Percentiles rank a stretch among this genome's conserved stretches.
Conservation (phyloP, 352 stramenopile species). For the Globisporangium perplexum region DNA sequence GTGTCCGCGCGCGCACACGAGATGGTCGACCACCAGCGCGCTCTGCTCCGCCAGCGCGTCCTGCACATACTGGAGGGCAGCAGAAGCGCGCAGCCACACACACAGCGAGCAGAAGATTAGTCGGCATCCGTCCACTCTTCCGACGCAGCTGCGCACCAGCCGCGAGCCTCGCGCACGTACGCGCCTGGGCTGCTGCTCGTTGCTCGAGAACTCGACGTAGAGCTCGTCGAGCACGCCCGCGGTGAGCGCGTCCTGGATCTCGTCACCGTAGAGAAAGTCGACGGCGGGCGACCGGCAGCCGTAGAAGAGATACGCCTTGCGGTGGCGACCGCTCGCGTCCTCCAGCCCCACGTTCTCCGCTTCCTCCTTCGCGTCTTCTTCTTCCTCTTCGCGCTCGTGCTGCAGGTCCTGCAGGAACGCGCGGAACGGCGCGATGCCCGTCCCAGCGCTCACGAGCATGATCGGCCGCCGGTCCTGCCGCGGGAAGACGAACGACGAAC, state of each 20-base stretch:
- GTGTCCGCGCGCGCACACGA: slow-evolving; percentile 50
- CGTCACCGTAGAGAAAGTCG: slow-evolving; percentile 70
- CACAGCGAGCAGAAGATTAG: neutral
- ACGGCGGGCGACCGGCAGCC: slow-evolving; percentile 51
- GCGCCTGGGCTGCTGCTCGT: slow-evolving; percentile 26
- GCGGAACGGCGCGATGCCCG: slow-evolving; percentile 78
- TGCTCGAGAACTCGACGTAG: slow-evolving; percentile 58
- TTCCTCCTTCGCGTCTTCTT: too few relatives aligned
- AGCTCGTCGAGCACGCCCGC: slow-evolving; percentile 42
- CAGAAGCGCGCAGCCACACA: slow-evolving; percentile 3
- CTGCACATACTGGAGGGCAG: slow-evolving; percentile 56
- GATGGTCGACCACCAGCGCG: slow-evolving; percentile 46
- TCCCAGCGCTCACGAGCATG: slow-evolving; percentile 74
- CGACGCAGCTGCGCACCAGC: too few relatives aligned
- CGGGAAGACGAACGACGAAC: slow-evolving; percentile 75
- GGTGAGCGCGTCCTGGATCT: slow-evolving; percentile 38
- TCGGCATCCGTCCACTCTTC: neutral
- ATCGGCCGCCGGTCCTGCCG: slow-evolving; percentile 49
- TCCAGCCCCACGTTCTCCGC: too few relatives aligned
- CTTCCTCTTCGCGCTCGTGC: slow-evolving; percentile 33
- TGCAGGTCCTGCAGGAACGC: slow-evolving; percentile 73
- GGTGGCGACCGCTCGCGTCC: slow-evolving; percentile 11
- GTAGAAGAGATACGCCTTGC: slow-evolving; percentile 70
- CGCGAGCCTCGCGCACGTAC: slow-evolving; percentile 33
- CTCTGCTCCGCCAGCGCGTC: slow-evolving; percentile 51